Percentiles rank a stretch among this genome's conserved stretches.
These are phyloP conservation scores for Marasmius oreades DNA, from an alignment of 1,284 basidiomycete species.

Conservation along the genomic window DNA sequence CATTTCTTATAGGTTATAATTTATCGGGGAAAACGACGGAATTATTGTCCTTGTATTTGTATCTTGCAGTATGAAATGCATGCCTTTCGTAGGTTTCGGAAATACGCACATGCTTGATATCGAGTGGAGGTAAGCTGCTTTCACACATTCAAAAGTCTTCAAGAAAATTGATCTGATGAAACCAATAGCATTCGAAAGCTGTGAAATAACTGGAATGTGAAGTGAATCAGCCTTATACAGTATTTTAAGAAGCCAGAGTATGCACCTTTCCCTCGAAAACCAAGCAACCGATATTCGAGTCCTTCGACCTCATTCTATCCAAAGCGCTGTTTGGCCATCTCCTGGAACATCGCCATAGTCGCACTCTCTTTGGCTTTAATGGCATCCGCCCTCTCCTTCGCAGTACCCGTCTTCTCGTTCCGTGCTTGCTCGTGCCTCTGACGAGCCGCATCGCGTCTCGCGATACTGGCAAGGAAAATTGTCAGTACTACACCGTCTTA, in stretches of 20 bases:
- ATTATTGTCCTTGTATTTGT: not conserved
- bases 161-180: too few relatives aligned
- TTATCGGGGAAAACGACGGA: not conserved
- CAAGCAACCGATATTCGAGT: not conserved
- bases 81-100: not conserved
- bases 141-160: too few relatives aligned
- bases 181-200: too few relatives aligned
- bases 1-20: not conserved
- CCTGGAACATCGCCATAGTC: constrained; percentile 83
- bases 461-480: constrained; percentile 43
- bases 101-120: too few relatives aligned
- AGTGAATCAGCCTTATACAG: not conserved
- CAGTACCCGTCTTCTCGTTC: constrained; percentile 43
- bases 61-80: not conserved
- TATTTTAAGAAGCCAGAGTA: not conserved
- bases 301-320: constrained; percentile 30
- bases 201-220: too few relatives aligned
- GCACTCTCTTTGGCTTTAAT: constrained; percentile 71
- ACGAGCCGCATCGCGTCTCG: constrained; percentile 62
- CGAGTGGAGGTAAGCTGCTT: too few relatives aligned
- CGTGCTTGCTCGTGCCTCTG: constrained; percentile 48
- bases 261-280: not conserved
- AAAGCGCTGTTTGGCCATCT: constrained; percentile 71
- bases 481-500: constrained; percentile 10
- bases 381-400: constrained; percentile 51